These are phyloP conservation scores for Tolypocladium guangdongense DNA, from an alignment of 2,329 filamentous ascomycete species.

Conservation along the genomic window DNA sequence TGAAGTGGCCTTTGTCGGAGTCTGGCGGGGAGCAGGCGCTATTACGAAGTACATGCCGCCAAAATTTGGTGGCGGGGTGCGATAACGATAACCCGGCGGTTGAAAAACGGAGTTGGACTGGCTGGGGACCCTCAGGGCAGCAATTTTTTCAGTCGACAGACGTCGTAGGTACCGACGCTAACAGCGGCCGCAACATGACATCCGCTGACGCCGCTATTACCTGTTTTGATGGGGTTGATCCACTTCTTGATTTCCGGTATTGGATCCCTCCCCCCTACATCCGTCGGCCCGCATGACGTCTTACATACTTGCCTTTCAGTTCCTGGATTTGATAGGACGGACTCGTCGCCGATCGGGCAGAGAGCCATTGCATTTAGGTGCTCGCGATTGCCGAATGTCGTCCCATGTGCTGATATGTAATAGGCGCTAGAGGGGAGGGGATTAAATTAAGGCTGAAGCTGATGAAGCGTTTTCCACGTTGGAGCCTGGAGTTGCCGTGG, in stretches of 20 bases:
- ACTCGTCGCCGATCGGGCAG: neutral
- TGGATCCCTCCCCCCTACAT: neutral
- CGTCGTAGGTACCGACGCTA: neutral
- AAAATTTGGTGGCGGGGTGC: conserved; percentile 20
- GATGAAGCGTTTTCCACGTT: neutral
- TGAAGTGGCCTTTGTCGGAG: conserved; percentile 1
- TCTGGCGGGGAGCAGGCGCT: conserved; percentile 6
- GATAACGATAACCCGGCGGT: conserved; percentile 27
- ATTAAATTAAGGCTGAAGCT: neutral
- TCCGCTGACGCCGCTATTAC: neutral
- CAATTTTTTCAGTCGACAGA: neutral
- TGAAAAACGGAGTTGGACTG: neutral
- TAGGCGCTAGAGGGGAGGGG: neutral
- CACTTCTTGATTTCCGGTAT: neutral
- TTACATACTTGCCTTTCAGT: neutral
- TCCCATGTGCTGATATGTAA: neutral
- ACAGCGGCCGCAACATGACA: neutral
- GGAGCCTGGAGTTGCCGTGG: neutral
- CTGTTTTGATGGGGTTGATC: too few relatives aligned
- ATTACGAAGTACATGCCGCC: neutral
- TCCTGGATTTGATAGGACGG: neutral
- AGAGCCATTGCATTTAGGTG: neutral
- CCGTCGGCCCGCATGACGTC: neutral
- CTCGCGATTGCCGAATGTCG: neutral
- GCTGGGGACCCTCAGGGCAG: neutral